Evolutionary conservation across 2,329 filamentous ascomycete species (phyloP), one percentile per base, ranked within the genome.

Genomic region (Akanthomyces lecanii): DNA sequence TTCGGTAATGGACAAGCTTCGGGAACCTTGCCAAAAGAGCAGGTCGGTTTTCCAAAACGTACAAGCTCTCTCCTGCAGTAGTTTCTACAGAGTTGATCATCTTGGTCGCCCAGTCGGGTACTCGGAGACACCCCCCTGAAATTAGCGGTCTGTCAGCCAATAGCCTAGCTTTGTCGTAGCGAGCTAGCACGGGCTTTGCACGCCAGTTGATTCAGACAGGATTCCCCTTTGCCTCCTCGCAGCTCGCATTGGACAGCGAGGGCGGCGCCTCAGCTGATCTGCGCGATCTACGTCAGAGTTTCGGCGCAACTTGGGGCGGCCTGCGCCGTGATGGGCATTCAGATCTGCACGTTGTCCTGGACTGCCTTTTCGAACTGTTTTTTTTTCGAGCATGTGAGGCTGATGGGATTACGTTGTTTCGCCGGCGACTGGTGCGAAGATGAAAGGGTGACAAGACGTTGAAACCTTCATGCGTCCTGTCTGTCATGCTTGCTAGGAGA

Each of bases 141-240:
- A 45, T 61, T 45, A 61, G 57, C 48, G 48, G 48, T 52, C 57
- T 45, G 38, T 21, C 14, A 23, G 28, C 48, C 48, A 61, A 61
- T 53, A 36, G 48, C 36, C 25, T 61, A 18, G 18, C 36, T 33
- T 44, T 33, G 38, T 36, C 4, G 18, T 48, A 36, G 33, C 7
- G 3, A 47, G 45, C 30, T 60, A 30, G 36, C 45, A 28, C 16
- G 16, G 18, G 14, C 5, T 33, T 21, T 12, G 33, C 53, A 42
- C 25, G n/a, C 42, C 21, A 38, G n/a, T 18, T 33, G 23, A 12
- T 14, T 16, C 6, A 16, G 42, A 42, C 52, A 54, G 38, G 21
- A 5, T 25, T 16, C 12, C 12, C 10, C 8, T 36, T 36, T 36
- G 33, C 8, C 12, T 54, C 23, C 14, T 57, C 54, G 42, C 40